Evolutionary conservation across 495 filamentous ascomycete species (phyloP).

Genomic region (Neohortaea acidophila): DNA sequence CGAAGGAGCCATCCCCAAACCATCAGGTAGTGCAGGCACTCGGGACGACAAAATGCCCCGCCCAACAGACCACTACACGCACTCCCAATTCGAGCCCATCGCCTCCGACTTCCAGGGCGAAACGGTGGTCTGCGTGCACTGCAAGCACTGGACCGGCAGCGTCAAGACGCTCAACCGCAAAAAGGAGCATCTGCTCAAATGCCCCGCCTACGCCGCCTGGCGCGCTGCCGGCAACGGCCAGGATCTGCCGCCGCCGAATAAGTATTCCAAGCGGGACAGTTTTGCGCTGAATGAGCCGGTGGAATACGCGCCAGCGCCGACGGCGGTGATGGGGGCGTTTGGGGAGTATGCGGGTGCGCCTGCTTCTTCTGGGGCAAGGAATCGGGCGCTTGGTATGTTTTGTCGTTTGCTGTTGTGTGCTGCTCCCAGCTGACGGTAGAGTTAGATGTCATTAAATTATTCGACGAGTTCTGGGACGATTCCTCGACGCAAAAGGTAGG

Average conservation of each 20-base stretch:
- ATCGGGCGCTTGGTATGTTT: not conserved
- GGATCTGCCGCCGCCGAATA: constrained; percentile 10
- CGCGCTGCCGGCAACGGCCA: constrained; percentile 14
- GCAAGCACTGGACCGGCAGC: constrained; percentile 14
- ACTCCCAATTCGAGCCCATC: constrained; percentile 10
- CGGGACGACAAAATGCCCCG: not conserved
- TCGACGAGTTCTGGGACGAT: constrained; percentile 18
- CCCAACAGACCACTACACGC: constrained; percentile 1
- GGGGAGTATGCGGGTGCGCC: too few species aligned
- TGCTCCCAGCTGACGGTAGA: not conserved
- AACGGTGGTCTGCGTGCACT: constrained; percentile 14
- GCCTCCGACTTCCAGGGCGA: constrained; percentile 11
- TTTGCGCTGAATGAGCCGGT: constrained; percentile 1
- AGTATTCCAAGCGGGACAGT: constrained; percentile 13
- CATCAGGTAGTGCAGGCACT: not conserved
- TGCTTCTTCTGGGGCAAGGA: too few species aligned
- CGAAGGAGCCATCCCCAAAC: not conserved
- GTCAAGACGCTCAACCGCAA: constrained; percentile 14
- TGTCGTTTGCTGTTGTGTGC: not conserved
- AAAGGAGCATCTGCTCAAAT: constrained; percentile 15
- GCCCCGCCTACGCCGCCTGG: constrained; percentile 9
- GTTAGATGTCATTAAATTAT: constrained; percentile 2
- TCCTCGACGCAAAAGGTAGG: constrained; percentile 11
- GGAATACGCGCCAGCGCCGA: constrained; percentile 3
- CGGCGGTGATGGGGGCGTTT: too few species aligned